Evolutionary conservation across 106 monocot species (phyloP).

Genomic region (Alisma plantagoaquatica): DNA sequence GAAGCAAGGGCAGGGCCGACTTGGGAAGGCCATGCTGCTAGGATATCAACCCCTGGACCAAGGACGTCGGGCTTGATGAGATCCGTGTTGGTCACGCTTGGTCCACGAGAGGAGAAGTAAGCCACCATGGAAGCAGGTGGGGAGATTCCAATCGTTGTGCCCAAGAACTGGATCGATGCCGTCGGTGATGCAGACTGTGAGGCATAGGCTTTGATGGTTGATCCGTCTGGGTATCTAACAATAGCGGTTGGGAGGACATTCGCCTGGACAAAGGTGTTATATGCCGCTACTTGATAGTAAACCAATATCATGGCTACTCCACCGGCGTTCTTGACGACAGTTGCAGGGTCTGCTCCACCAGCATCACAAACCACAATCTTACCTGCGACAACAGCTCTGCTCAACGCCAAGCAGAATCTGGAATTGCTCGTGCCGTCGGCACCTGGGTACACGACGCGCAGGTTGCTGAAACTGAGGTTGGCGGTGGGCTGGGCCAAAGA

Average conservation of each 20-base stretch:
- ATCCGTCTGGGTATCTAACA: not conserved
- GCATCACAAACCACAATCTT: no score
- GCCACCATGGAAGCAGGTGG: no score
- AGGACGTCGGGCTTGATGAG: no score
- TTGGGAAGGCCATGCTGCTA: slow-evolving; percentile 2
- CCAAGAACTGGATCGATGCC: not conserved
- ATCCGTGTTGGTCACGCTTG: no score
- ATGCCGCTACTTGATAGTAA: no score
- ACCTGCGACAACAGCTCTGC: slow-evolving; percentile 2
- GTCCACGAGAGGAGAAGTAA: no score
- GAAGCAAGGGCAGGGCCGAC: slow-evolving; percentile 26
- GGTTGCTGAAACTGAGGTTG: not conserved
- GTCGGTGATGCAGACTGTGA: not conserved
- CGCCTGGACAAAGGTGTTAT: no score
- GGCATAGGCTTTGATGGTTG: slow-evolving; percentile 1
- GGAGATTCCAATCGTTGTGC: not conserved
- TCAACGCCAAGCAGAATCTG: slow-evolving; percentile 12
- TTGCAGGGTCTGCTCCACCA: no score
- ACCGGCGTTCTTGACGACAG: no score
- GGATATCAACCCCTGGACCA: slow-evolving; percentile 7
- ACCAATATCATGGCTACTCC: no score
- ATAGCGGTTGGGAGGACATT: no score
- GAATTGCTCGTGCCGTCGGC: slow-evolving; percentile 33
- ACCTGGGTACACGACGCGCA: slow-evolving; percentile 4
- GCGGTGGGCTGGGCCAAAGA: slow-evolving; percentile 14